Base-by-base conservation (phyloP, 352 stramenopile genomes). In the Hyaloperonospora arabidopsidis region DNA sequence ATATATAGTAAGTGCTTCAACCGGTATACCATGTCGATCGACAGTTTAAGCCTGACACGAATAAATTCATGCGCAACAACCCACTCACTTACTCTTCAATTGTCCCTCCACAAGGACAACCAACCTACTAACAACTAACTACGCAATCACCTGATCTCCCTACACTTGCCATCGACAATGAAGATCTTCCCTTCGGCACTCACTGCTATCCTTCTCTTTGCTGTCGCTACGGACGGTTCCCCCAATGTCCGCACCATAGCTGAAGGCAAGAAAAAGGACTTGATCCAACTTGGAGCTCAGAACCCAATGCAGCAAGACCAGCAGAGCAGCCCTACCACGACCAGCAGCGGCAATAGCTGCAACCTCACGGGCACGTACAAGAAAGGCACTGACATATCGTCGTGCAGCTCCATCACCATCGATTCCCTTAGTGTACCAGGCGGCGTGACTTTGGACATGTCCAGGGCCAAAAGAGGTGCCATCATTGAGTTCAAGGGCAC, bases 301-400 rank as follows among this genome's bases (percentile, higher is more conserved):
- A 40, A 19, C 14, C 12, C 14, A 7, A 7, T 21, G 15, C 5
- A 43, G 36, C 13, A 43, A 19, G 2, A 43, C 18, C 15, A 40
- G 36, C 36, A 18, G 12, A 15, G 5, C 5, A 43, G 36, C 36
- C 6, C 15, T 18, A 2, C 10, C 1, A 39, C 34, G 13, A 40
- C 0, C 35, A 40, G 10, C 35, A 44, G 8, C 19, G n/a, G 36
- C 5, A 32, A 32, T 32, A 8, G 25, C 25, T 44, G 36, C 36
- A 44, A 44, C 19, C 36, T 44, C 14, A 44, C 36, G 17, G 36
- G 36, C 19, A 44, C 36, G 19, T 44, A 44, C 36, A 44, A 44
- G n/a, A 44, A 44, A 18, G 36, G 36, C 19, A 44, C 36, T 44
- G 36, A 44, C 8, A 21, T 44, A 8, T 44, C 36, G 36, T 44